These are phyloP conservation scores for Castanea sativa DNA, from an alignment of 306 rosid species.

Conservation along the genomic window DNA sequence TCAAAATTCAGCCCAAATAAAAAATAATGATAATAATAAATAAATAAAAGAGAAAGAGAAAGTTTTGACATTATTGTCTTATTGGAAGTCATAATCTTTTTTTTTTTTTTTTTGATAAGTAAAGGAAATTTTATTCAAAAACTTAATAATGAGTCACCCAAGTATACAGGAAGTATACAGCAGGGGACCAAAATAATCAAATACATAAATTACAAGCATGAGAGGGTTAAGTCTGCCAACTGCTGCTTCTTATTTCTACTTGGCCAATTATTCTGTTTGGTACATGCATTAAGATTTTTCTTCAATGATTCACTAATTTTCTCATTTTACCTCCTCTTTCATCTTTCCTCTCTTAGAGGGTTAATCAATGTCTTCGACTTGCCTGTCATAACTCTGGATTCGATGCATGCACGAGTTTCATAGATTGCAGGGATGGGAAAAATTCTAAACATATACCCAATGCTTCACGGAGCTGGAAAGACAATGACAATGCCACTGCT, in stretches of 20 bases:
- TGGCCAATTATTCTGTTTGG: neutral
- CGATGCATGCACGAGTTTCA: slow-evolving; percentile 15
- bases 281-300: neutral
- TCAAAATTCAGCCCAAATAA: no score
- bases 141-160: no score
- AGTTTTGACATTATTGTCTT: neutral
- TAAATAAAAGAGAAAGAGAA: no score
- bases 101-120: neutral
- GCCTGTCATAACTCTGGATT: slow-evolving; percentile 34
- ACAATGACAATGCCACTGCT: neutral
- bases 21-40: no score
- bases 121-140: no score
- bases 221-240: neutral
- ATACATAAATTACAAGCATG: neutral
- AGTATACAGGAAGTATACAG: no score
- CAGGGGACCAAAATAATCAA: no score
- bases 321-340: slow-evolving; percentile 9
- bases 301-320: slow-evolving; percentile 14
- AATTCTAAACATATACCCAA: neutral
- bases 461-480: slow-evolving; percentile 13
- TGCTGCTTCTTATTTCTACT: neutral
- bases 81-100: neutral
- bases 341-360: slow-evolving; percentile 52
- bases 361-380: slow-evolving; percentile 70
- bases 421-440: slow-evolving; percentile 66